Base-by-base conservation (phyloP, 192 early-diverging fungal genomes). In the Piromyces sp. region DNA sequence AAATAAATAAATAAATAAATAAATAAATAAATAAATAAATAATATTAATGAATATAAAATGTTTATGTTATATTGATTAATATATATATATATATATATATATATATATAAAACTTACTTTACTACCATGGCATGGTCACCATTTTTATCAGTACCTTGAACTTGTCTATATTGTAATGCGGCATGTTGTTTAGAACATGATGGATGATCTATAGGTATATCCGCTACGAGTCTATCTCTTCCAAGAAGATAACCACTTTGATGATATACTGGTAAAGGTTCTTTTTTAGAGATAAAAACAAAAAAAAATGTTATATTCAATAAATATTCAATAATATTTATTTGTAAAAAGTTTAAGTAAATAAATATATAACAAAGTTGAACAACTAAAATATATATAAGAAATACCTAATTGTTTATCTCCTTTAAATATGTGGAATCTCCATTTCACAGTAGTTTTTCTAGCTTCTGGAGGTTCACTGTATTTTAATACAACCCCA, bases 171-270 rank as follows among this genome's bases (percentile, higher is more conserved):
- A 97, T 84, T 98, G 97, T 33, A 98, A 83, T 1, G 94, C 97
- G 5, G 96, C 95, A 83, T 98, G 97, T 86, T 98, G 97, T 81
- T 93, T 94, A 9, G 95, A 96, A 83, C 94, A 95, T 9, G 95
- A 96, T 22, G 95, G 96, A 82, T 98, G 97, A 86, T 98, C 97
- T 7, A 94, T 90, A 1, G 97, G 96, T 37, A 98, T 92, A 87
- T 98, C 97, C 5, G 93, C 94, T 30, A 98, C 94, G 83, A 87
- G 84, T 51, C 96, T 91, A 80, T 97, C 95, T 15, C 95, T 87
- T 40, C 95, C 96, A 86, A 98, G 89, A 79, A 97, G 83, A 85
- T 90, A 98, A 6, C 93, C 95, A 84, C 93, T 94, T 83, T 95
- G 94, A 17, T 93, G 86, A 85, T 95, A 93, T 26, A 98, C 92